Conservation (phyloP, 306 rosid species). For the Abrus precatorius region DNA sequence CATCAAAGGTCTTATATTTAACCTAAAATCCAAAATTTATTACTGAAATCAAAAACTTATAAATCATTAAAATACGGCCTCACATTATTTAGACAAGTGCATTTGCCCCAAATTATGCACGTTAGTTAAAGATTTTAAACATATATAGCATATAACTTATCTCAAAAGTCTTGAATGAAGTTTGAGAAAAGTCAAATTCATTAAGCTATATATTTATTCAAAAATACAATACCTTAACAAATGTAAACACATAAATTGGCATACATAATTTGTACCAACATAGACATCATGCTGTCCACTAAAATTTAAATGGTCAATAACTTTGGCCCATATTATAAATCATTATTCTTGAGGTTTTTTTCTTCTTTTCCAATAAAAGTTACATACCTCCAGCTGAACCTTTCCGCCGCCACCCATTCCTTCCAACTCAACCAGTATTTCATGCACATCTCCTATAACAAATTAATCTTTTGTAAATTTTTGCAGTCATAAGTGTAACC, state of each 20-base stretch:
- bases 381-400: slow-evolving; percentile 83
- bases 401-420: slow-evolving; percentile 99
- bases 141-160: slow-evolving; percentile 23
- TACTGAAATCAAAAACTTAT: slow-evolving; percentile 38
- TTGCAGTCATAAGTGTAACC: slow-evolving; percentile 34
- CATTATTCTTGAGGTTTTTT: neutral
- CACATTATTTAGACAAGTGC: slow-evolving; percentile 11
- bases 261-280: slow-evolving; percentile 25
- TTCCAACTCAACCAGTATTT: slow-evolving; percentile 84
- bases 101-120: slow-evolving; percentile 42
- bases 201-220: neutral
- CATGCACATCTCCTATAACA: slow-evolving; percentile 78
- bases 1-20: slow-evolving; percentile 82
- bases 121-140: neutral
- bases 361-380: slow-evolving; percentile 37
- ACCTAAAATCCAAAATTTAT: slow-evolving; percentile 67
- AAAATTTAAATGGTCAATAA: slow-evolving; percentile 28
- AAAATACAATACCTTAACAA: slow-evolving; percentile 17
- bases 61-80: slow-evolving; percentile 23
- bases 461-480: slow-evolving; percentile 38
- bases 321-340: slow-evolving; percentile 21
- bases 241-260: neutral
- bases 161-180: slow-evolving; percentile 16
- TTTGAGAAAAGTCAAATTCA: slow-evolving; percentile 15
- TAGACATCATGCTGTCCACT: slow-evolving; percentile 4